Evolutionary conservation across 345 rosid species (phyloP).

Genomic region (Geranium brycei): DNA sequence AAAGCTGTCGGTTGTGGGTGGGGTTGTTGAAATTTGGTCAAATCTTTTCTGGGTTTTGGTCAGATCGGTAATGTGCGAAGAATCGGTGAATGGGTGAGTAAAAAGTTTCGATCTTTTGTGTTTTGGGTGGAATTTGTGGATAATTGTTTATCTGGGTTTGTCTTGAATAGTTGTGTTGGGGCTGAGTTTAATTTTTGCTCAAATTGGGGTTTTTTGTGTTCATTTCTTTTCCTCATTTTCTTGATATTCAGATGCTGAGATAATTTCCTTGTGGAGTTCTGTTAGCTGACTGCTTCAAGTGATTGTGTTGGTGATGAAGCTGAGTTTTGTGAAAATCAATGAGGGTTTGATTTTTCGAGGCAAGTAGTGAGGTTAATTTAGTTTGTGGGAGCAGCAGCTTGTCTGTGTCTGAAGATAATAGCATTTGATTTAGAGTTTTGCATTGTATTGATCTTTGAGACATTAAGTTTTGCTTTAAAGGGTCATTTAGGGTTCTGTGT

Average conservation of each 20-base stretch:
- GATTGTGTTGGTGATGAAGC: background rate
- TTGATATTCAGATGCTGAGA: background rate
- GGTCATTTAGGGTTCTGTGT: background rate
- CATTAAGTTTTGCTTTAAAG: background rate
- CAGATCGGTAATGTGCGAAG: constrained; percentile 6
- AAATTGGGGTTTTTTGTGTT: background rate
- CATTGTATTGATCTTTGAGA: constrained; percentile 9
- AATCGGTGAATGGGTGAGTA: background rate
- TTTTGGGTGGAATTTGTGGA: background rate
- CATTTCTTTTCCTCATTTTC: too few species aligned
- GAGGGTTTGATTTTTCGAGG: constrained; percentile 18
- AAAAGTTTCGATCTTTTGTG: background rate
- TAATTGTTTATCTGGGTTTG: background rate
- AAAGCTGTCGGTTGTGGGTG: background rate
- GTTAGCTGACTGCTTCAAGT: background rate
- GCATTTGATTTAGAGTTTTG: constrained; percentile 7
- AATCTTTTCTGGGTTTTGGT: constrained; percentile 17
- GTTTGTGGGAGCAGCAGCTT: constrained; percentile 12
- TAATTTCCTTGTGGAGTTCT: background rate
- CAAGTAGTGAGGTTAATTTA: constrained; percentile 12
- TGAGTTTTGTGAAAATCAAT: constrained; percentile 13
- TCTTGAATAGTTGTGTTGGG: background rate
- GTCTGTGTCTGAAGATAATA: constrained; percentile 8
- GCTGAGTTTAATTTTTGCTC: background rate
- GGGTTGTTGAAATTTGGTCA: constrained; percentile 1